Conservation (phyloP, 495 filamentous ascomycete genomes). For the Penicillium coprophilum region DNA sequence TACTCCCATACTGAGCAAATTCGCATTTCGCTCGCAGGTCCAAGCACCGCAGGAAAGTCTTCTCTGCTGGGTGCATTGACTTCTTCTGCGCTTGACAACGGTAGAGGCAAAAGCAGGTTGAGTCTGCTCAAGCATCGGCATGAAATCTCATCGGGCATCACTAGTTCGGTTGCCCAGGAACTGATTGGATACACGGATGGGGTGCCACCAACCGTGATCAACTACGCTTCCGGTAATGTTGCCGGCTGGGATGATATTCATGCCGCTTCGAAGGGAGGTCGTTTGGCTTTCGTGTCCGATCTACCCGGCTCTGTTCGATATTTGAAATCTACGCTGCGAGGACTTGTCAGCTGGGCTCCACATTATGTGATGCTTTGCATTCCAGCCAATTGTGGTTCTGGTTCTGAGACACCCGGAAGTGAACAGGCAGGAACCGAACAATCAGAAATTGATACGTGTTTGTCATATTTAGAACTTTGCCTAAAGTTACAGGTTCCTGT, state of each 20-base stretch:
- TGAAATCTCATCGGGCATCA: constrained; percentile 86
- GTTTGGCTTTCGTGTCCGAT: constrained; percentile 84
- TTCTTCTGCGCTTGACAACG: constrained; percentile 86
- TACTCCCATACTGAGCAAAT: constrained; percentile 65
- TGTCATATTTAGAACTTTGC: constrained; percentile 84
- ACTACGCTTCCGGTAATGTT: constrained; percentile 82
- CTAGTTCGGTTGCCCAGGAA: constrained; percentile 90
- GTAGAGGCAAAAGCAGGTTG: constrained; percentile 81
- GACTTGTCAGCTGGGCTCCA: constrained; percentile 92
- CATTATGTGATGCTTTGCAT: constrained; percentile 91
- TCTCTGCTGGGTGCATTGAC: constrained; percentile 86
- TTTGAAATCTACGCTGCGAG: constrained; percentile 80
- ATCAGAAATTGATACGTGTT: constrained; percentile 64
- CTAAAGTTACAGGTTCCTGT: constrained; percentile 73
- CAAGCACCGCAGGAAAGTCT: constrained; percentile 92
- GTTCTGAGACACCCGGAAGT: constrained; percentile 46
- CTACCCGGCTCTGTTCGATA: constrained; percentile 88
- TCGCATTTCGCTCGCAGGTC: constrained; percentile 85
- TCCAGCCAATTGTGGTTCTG: constrained; percentile 71
- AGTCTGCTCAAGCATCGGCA: constrained; percentile 91
- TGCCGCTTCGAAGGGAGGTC: constrained; percentile 64
- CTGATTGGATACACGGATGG: constrained; percentile 72
- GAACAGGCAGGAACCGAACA: constrained; percentile 52
- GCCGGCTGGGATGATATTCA: constrained; percentile 96
- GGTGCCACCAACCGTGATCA: constrained; percentile 57